These are phyloP conservation scores for Plasmodium gaboni DNA, from an alignment of 169 alveolate species.

Conservation along the genomic window DNA sequence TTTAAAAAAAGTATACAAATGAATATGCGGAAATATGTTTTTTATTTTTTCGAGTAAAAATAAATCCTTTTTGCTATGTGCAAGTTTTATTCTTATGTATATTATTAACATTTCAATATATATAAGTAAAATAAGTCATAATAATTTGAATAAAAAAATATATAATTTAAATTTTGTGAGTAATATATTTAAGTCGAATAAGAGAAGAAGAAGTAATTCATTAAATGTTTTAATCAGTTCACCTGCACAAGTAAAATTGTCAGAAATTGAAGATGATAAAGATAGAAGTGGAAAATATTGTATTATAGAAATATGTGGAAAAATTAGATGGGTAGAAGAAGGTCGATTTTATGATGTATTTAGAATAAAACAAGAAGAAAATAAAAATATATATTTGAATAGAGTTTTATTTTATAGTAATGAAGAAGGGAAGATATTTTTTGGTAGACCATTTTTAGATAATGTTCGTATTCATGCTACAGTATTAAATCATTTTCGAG, in stretches of 20 bases:
- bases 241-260: constrained; percentile 88
- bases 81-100: constrained; percentile 9
- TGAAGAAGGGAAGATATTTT: constrained; percentile 81
- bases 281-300: constrained; percentile 88
- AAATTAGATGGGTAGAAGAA: constrained; percentile 87
- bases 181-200: background rate
- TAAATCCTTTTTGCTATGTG: background rate
- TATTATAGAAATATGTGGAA: constrained; percentile 86
- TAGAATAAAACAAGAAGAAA: constrained; percentile 87
- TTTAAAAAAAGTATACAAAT: constrained; percentile 9
- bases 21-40: constrained; percentile 58
- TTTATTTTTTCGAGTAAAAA: constrained; percentile 4
- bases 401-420: constrained; percentile 84
- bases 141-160: background rate
- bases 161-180: constrained; percentile 18
- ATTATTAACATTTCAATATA: constrained; percentile 2
- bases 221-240: constrained; percentile 73
- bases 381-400: constrained; percentile 81
- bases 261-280: constrained; percentile 81
- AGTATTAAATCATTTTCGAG: constrained; percentile 86
- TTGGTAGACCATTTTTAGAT: constrained; percentile 89
- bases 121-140: background rate
- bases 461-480: constrained; percentile 86
- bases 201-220: constrained; percentile 4
- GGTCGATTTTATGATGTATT: constrained; percentile 90